phyloP scores from a whole-genome alignment of 2,329 filamentous ascomycete genomes.

The Diplodia sapinea region DNA sequence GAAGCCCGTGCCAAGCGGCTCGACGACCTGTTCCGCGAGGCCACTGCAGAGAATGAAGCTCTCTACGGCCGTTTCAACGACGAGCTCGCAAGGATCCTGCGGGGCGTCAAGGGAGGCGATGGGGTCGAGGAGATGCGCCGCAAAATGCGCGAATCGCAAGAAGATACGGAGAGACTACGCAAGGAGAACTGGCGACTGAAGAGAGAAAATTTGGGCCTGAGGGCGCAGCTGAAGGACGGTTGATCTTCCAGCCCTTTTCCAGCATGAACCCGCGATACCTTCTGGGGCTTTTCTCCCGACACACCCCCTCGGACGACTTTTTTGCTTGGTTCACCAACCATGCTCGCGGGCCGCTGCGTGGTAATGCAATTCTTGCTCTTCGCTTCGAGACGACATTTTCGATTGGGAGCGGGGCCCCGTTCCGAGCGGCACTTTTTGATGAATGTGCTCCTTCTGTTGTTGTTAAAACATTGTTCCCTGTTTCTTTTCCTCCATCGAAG shows the following conservation, averaged over 20 bases:
- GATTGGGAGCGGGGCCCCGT: not conserved
- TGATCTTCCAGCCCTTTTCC: not conserved
- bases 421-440: not conserved
- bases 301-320: not conserved
- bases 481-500: constrained; percentile 7
- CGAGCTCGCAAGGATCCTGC: constrained; percentile 81
- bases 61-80: constrained; percentile 90
- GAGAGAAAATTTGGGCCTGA: constrained; percentile 76
- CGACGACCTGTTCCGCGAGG: constrained; percentile 87
- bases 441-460: not conserved
- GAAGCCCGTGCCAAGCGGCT: constrained; percentile 81
- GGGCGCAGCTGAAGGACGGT: constrained; percentile 55
- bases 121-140: constrained; percentile 78
- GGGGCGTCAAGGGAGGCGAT: constrained; percentile 69
- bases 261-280: not conserved
- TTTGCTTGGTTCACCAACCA: not conserved
- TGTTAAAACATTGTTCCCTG: not conserved
- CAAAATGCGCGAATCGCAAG: constrained; percentile 73
- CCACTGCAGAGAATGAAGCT: constrained; percentile 88
- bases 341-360: constrained; percentile 24
- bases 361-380: not conserved
- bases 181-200: constrained; percentile 86
- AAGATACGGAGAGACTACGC: constrained; percentile 77
- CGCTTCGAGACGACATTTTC: not conserved
- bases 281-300: not conserved